Percentiles rank a stretch among this genome's conserved stretches.
Evolutionary conservation across 108 stramenopile genomes (phyloP).

Genomic region (Skeletonema costatum): DNA sequence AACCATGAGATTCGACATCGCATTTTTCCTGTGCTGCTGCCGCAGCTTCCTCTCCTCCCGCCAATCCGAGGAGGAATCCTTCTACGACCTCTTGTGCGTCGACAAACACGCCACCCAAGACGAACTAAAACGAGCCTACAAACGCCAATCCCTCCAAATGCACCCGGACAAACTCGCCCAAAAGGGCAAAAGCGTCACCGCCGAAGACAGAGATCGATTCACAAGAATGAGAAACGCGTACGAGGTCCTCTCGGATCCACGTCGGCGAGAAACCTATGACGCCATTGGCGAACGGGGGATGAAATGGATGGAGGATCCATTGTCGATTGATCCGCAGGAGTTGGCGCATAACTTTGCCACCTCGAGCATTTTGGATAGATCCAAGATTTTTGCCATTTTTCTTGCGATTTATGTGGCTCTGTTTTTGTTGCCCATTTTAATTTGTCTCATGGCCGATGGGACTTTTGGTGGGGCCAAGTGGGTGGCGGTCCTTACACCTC

Average conservation of each 20-base stretch:
- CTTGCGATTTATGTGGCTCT: slow-evolving; percentile 65
- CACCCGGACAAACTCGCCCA: slow-evolving; percentile 98
- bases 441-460: slow-evolving; percentile 88
- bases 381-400: slow-evolving; percentile 89
- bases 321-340: slow-evolving; percentile 86
- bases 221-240: slow-evolving; percentile 94
- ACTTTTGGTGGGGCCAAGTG: slow-evolving; percentile 63
- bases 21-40: slow-evolving; percentile 91
- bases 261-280: slow-evolving; percentile 89
- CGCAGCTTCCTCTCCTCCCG: slow-evolving; percentile 72
- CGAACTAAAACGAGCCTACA: slow-evolving; percentile 95
- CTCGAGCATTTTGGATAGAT: slow-evolving; percentile 65
- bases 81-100: slow-evolving; percentile 78
- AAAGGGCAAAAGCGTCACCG: slow-evolving; percentile 78
- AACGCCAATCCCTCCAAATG: slow-evolving; percentile 87
- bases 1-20: slow-evolving; percentile 78
- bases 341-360: slow-evolving; percentile 88
- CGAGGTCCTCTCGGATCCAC: slow-evolving; percentile 86
- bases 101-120: slow-evolving; percentile 69
- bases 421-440: slow-evolving; percentile 68
- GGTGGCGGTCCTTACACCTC: slow-evolving; percentile 69
- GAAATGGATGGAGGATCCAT: slow-evolving; percentile 89
- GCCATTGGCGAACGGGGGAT: slow-evolving; percentile 88
- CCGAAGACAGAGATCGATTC: slow-evolving; percentile 79
- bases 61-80: slow-evolving; percentile 57